These are phyloP conservation scores for Nicotiana benthamiana DNA, from an alignment of 257 asterid species.

Conservation along the genomic window DNA sequence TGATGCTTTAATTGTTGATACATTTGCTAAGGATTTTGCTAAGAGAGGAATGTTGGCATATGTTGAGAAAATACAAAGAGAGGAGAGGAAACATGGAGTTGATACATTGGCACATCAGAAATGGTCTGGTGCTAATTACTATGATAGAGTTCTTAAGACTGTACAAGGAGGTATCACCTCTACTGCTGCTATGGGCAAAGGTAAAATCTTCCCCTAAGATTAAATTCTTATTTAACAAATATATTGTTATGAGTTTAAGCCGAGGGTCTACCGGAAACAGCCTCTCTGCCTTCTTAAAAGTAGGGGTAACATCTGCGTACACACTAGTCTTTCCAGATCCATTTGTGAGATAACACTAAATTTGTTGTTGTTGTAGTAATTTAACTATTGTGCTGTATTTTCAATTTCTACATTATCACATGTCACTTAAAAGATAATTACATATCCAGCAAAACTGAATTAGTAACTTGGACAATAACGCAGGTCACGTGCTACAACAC, in stretches of 20 bases:
- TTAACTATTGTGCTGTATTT: too few species aligned
- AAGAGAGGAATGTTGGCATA: constrained; percentile 81
- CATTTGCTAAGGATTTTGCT: constrained; percentile 79
- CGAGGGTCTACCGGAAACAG: too few species aligned
- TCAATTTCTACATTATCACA: too few species aligned
- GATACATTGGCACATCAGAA: constrained; percentile 97
- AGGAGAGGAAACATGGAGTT: constrained; percentile 84
- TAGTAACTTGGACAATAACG: too few species aligned
- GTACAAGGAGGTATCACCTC: constrained; percentile 98
- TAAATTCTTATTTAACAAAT: neutral
- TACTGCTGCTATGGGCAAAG: constrained; percentile 99
- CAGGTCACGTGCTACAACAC: neutral
- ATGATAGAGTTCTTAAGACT: constrained; percentile 79
- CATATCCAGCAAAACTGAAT: too few species aligned
- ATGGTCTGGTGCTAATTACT: constrained; percentile 98
- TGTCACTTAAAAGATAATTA: too few species aligned
- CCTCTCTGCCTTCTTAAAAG: too few species aligned
- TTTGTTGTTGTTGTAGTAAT: too few species aligned
- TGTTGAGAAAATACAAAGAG: constrained; percentile 90
- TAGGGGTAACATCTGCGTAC: too few species aligned
- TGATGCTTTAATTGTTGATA: constrained; percentile 67
- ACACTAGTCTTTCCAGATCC: too few species aligned
- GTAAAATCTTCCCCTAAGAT: constrained; percentile 10
- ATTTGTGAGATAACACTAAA: too few species aligned
- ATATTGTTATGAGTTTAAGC: too few species aligned